phyloP scores from a whole-genome alignment of 805 yeast genomes.

The Kazachstania africana region DNA sequence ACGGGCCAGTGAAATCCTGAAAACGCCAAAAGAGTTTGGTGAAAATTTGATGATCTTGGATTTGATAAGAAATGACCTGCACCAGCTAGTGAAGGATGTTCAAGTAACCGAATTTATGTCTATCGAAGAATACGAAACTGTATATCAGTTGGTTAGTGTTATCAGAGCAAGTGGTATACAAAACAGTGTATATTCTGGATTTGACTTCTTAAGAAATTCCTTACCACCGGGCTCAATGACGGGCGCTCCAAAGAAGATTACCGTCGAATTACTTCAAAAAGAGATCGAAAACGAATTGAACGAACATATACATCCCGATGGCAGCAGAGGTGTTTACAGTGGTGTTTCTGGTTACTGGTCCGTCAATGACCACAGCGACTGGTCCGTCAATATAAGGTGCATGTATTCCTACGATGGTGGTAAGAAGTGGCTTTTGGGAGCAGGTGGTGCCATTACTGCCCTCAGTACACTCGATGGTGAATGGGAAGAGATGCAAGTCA shows the following conservation, averaged over 20 bases:
- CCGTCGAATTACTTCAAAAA: slow-evolving; percentile 67
- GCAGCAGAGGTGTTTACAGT: slow-evolving; percentile 69
- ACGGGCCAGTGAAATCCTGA: slow-evolving; percentile 51
- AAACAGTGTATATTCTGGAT: slow-evolving; percentile 38
- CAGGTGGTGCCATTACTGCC: slow-evolving; percentile 96
- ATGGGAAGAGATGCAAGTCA: slow-evolving; percentile 82
- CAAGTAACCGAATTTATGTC: slow-evolving; percentile 70
- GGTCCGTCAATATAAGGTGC: slow-evolving; percentile 92
- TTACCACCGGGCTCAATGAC: slow-evolving; percentile 99
- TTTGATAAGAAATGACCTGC: slow-evolving; percentile 82
- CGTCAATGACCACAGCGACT: slow-evolving; percentile 73
- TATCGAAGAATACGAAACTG: slow-evolving; percentile 86
- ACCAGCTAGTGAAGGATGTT: slow-evolving; percentile 53
- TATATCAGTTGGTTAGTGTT: slow-evolving; percentile 84
- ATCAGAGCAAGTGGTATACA: slow-evolving; percentile 47
- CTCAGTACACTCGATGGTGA: slow-evolving; percentile 75
- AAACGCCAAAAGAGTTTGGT: slow-evolving; percentile 86
- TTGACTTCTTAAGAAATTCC: slow-evolving; percentile 67
- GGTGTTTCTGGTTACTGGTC: slow-evolving; percentile 97
- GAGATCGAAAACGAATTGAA: slow-evolving; percentile 26
- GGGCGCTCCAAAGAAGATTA: slow-evolving; percentile 93
- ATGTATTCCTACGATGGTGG: slow-evolving; percentile 48
- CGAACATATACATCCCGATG: slow-evolving; percentile 18
- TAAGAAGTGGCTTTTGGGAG: slow-evolving; percentile 74
- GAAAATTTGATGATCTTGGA: slow-evolving; percentile 97